Evolutionary conservation across 176 grass and related monocot genomes (phyloP), one percentile per base, ranked within the genome.

Genomic region (Chloris gayana): DNA sequence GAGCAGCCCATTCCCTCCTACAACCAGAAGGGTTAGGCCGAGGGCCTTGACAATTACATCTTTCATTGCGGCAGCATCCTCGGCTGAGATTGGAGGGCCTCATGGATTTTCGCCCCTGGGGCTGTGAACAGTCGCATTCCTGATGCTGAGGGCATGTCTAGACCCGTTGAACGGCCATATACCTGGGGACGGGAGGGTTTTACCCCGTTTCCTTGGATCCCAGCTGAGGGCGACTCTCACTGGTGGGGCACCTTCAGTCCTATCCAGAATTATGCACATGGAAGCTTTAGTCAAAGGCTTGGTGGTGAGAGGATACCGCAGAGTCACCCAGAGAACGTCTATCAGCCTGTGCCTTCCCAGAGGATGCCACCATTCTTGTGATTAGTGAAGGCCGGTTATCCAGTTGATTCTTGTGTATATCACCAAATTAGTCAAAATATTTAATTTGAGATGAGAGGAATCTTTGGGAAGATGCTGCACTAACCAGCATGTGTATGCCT

Each of bases 241-340:
- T 94, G 89, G 92, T 94, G 89, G 89, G 71, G 92, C 27, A 85
- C 86, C 51, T 91, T 91, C 89, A 94, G 89, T 78, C 84, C 89
- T 10, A 85, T 87, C 69, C 92, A 89, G 77, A 91, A 82, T 73
- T 73, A 80, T 53, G 42, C 65, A 9, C 89, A 94, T 59, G 88
- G 91, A 72, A 56, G 73, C 77, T 91, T 91, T 69, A 73, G 57
- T 45, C 74, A 83, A 82, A 84, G 92, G 70, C 80, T 74, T 75
- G 32, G 81, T 46, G 69, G 76, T 3, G 92, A 94, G 26, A 74
- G 86, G 86, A 50, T 86, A 15, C 49, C 64, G 2, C 91, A 86
- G 29, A 72, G 18, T 70, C 89, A 78, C 34, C 83, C 61, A 21
- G 92, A 94, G n/a, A 91, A 80, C 47, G 67, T 83, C 15, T 94